Conservation (phyloP, 768 basidiomycete species). For the Neoboletus brunneissimus region DNA sequence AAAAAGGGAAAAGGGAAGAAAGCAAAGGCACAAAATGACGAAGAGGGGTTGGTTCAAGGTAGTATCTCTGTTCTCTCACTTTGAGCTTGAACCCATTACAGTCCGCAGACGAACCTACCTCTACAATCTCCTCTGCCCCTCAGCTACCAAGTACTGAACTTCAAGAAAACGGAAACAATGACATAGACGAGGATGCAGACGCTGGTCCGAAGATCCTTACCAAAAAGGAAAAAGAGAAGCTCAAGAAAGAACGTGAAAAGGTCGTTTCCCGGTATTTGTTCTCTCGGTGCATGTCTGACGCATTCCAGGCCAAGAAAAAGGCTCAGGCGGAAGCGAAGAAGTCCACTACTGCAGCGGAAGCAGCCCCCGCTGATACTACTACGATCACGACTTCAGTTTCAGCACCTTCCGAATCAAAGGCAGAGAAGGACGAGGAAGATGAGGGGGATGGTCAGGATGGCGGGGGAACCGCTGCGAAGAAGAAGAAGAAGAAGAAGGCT, state of each 20-base stretch:
- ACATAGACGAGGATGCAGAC: conserved; percentile 50
- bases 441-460: conserved; percentile 64
- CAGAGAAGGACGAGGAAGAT: conserved; percentile 54
- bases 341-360: conserved; percentile 32
- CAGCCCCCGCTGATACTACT: conserved; percentile 29
- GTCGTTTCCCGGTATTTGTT: conserved; percentile 38
- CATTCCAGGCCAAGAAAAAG: conserved; percentile 63
- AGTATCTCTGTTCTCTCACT: not conserved
- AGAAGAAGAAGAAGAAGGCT: conserved; percentile 81
- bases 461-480: conserved; percentile 54
- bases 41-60: conserved; percentile 13
- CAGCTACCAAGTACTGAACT: conserved; percentile 29
- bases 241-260: conserved; percentile 98
- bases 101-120: conserved; percentile 20
- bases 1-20: conserved; percentile 24
- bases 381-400: conserved; percentile 11
- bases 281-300: conserved; percentile 9
- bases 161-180: conserved; percentile 37
- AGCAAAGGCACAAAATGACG: conserved; percentile 19
- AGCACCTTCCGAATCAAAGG: conserved; percentile 29
- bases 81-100: not conserved
- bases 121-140: conserved; percentile 27
- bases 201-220: conserved; percentile 67
- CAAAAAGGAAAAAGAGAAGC: conserved; percentile 95
- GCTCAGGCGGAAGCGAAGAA: conserved; percentile 90